Percentiles rank a stretch among this genome's conserved stretches.
Evolutionary conservation across 805 yeast species (phyloP).

Genomic region (Candida argentea): DNA sequence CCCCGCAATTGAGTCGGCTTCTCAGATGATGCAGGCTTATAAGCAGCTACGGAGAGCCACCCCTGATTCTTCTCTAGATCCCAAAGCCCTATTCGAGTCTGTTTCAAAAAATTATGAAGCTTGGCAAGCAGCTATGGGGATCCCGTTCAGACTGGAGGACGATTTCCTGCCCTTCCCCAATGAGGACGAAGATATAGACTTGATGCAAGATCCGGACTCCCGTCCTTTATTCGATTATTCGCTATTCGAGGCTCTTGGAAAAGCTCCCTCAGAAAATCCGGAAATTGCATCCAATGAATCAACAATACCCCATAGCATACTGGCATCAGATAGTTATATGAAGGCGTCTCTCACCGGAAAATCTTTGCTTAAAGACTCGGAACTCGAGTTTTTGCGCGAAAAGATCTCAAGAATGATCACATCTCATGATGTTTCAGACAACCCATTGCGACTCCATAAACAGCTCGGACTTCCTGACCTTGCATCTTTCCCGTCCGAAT

Average conservation of each 20-base stretch:
- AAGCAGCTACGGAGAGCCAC: too few relatives aligned
- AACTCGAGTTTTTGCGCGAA: slow-evolving; percentile 18
- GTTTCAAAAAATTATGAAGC: slow-evolving; percentile 27
- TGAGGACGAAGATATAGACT: slow-evolving; percentile 9
- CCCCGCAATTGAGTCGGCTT: too few relatives aligned
- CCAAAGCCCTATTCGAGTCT: slow-evolving; percentile 19
- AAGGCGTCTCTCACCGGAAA: slow-evolving; percentile 1
- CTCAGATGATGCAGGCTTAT: too few relatives aligned
- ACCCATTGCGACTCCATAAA: slow-evolving; percentile 1
- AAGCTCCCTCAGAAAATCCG: too few relatives aligned
- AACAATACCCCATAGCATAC: not conserved
- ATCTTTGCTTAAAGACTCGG: slow-evolving; percentile 13
- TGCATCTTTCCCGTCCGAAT: not conserved
- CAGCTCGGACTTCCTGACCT: too few relatives aligned
- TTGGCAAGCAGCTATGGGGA: slow-evolving; percentile 26
- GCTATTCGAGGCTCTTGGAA: slow-evolving; percentile 21
- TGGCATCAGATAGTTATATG: not conserved
- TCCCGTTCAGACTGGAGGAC: slow-evolving; percentile 14
- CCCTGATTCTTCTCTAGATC: too few relatives aligned
- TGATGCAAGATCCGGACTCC: slow-evolving; percentile 4
- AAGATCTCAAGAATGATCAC: slow-evolving; percentile 16
- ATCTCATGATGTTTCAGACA: slow-evolving; percentile 7
- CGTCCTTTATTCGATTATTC: slow-evolving; percentile 18
- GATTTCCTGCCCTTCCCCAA: slow-evolving; percentile 22
- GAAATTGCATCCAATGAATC: slow-evolving; percentile 13